Base-by-base conservation (phyloP, 129 eudicot genomes). In the Ambrosia trifida region DNA sequence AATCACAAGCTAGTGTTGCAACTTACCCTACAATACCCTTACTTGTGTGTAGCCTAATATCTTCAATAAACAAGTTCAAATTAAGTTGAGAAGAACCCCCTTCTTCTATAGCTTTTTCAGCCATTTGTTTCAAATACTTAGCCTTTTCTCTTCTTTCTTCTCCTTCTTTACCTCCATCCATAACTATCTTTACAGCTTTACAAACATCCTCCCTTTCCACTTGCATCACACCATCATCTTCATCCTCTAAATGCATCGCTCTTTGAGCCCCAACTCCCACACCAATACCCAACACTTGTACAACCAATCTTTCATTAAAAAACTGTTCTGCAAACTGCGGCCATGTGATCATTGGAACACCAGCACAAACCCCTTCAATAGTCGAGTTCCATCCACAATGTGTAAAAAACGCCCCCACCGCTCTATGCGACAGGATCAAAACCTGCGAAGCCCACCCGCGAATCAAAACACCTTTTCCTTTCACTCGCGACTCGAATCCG, bases 361-460 rank as follows among this genome's bases (percentile, higher is more conserved):
- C 85, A 3, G 77, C 75, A 5, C 77, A 72, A 40, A 84, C 33
- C 20, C 88, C 80, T 76, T 83, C 87, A 0, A 76, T 68, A 0
- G 79, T 83, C 44, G 88, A 83, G 72, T 84, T 84, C 88, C 85
- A 84, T 13, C 83, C 83, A 50, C 85, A 83, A 40, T 83, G 87
- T 5, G 87, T 76, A 63, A 83, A 77, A 33, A 83, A 83, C 11
- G 82, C 82, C 28, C 83, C 88, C 11, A 80, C 40, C 2, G 80
- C 51, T 24, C 40, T 68, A 71, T 84, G 88, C 0, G 82, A 69
- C 7, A 84, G 49, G 11, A 84, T 61, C n/a, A 77, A 52, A 60
- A 68, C 73, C 75, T 84, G 88, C 33, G 83, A 75, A 2, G 80
- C 88, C 88, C 88, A 84, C 35, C 83, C 85, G 1, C 76, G 56